phyloP scores from a whole-genome alignment of 2,329 filamentous ascomycete species.

The Cordyceps cicadae region DNA sequence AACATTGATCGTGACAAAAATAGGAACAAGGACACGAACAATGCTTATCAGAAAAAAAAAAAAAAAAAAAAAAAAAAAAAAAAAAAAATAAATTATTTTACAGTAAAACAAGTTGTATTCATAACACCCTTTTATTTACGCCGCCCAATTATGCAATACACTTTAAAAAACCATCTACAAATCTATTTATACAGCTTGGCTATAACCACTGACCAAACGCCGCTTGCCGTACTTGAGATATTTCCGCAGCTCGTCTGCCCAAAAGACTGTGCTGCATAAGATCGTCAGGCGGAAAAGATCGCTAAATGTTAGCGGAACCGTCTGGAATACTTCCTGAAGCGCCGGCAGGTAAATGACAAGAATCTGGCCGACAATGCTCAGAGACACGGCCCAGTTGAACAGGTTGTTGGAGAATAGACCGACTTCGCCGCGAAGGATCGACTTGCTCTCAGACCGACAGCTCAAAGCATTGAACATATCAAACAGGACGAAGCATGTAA shows the following conservation, averaged over 20 bases:
- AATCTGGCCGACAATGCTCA: slow-evolving; percentile 76
- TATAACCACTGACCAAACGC: slow-evolving; percentile 53
- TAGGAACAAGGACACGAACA: too few relatives aligned
- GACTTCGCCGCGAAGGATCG: slow-evolving; percentile 76
- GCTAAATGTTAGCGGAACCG: slow-evolving; percentile 66
- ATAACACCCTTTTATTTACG: neutral
- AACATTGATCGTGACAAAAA: too few relatives aligned
- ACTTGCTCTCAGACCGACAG: slow-evolving; percentile 87
- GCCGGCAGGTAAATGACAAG: slow-evolving; percentile 93
- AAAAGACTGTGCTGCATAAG: slow-evolving; percentile 86
- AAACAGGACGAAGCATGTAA: slow-evolving; percentile 97
- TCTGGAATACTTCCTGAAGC: slow-evolving; percentile 92
- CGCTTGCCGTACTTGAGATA: slow-evolving; percentile 56
- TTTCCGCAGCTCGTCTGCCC: slow-evolving; percentile 87
- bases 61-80: neutral
- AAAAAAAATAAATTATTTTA: neutral
- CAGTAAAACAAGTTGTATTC: neutral
- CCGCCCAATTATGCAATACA: neutral
- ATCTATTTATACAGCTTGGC: slow-evolving; percentile 49
- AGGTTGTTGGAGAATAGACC: slow-evolving; percentile 78
- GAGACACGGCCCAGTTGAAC: slow-evolving; percentile 91
- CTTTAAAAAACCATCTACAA: neutral
- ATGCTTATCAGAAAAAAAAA: too few relatives aligned
- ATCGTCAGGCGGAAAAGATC: slow-evolving; percentile 67
- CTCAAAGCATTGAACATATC: slow-evolving; percentile 99